Conservation (phyloP, 805 yeast genomes). For the Kodamaea sagamina region DNA sequence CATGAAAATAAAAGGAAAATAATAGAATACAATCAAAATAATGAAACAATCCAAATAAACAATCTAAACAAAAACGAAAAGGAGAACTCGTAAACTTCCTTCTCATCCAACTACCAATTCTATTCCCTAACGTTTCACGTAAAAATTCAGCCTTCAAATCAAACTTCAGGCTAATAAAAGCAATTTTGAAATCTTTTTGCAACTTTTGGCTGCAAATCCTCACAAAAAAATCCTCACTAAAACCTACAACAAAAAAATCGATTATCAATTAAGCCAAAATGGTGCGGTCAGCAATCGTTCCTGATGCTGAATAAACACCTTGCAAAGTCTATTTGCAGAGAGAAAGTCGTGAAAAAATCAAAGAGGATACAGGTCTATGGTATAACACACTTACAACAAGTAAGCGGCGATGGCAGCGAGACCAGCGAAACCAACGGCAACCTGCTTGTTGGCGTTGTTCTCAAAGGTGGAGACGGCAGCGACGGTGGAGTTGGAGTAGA, state of each 20-base stretch:
- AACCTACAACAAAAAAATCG: not conserved
- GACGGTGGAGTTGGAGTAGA: slow-evolving; percentile 24
- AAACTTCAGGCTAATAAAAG: slow-evolving; percentile 1
- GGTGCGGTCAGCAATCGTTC: slow-evolving; percentile 3
- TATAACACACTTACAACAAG: slow-evolving; percentile 28
- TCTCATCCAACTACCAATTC: too few relatives aligned
- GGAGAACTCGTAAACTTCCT: too few relatives aligned
- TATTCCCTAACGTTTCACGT: not conserved
- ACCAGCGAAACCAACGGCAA: slow-evolving; percentile 40
- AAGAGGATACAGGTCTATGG: slow-evolving; percentile 1
- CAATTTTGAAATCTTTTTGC: not conserved
- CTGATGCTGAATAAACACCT: not conserved
- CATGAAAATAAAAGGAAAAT: too few relatives aligned
- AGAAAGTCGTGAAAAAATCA: slow-evolving; percentile 3
- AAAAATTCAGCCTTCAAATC: not conserved
- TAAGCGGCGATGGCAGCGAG: slow-evolving; percentile 44
- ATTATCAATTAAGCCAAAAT: slow-evolving; percentile 6
- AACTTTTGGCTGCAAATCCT: slow-evolving; percentile 2
- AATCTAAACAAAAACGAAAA: too few relatives aligned
- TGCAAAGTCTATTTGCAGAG: slow-evolving; percentile 6
- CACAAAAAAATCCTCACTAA: not conserved
- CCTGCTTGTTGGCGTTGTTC: slow-evolving; percentile 34
- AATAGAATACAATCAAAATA: too few relatives aligned
- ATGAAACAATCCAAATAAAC: not conserved
- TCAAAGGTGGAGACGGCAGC: slow-evolving; percentile 30